Evolutionary conservation across 192 early-diverging fungal genomes (phyloP).

Genomic region (Podila epicladia): DNA sequence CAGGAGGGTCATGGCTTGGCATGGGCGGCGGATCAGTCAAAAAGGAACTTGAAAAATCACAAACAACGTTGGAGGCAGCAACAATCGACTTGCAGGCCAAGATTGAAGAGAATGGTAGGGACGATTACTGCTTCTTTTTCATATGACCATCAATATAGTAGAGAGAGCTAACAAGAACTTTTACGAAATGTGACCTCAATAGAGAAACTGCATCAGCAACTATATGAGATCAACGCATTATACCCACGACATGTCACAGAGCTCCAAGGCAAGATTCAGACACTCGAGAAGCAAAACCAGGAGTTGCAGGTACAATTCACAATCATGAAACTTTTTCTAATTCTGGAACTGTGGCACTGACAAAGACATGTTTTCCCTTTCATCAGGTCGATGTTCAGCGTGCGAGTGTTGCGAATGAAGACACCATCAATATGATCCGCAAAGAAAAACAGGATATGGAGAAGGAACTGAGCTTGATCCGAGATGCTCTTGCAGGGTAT

Average conservation of each 20-base stretch:
- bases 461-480: constrained; percentile 42
- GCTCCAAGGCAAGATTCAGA: constrained; percentile 57
- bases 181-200: background rate
- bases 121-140: background rate
- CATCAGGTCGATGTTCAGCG: constrained; percentile 52
- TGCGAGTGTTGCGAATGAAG: constrained; percentile 52
- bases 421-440: constrained; percentile 47
- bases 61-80: constrained; percentile 55
- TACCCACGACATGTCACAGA: constrained; percentile 59
- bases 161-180: background rate
- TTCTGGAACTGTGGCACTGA: background rate
- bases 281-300: constrained; percentile 58
- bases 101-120: constrained; percentile 70
- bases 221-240: constrained; percentile 61
- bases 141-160: background rate
- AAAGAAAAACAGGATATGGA: constrained; percentile 51
- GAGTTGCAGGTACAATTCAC: constrained; percentile 52
- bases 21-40: constrained; percentile 58
- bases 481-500: constrained; percentile 45
- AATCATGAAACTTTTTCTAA: background rate
- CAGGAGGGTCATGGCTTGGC: constrained; percentile 46
- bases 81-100: constrained; percentile 60
- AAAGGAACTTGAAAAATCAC: constrained; percentile 66
- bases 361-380: background rate
- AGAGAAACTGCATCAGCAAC: constrained; percentile 61